Base-by-base conservation (phyloP, 805 yeast genomes). In the Lipomyces orientalis region DNA sequence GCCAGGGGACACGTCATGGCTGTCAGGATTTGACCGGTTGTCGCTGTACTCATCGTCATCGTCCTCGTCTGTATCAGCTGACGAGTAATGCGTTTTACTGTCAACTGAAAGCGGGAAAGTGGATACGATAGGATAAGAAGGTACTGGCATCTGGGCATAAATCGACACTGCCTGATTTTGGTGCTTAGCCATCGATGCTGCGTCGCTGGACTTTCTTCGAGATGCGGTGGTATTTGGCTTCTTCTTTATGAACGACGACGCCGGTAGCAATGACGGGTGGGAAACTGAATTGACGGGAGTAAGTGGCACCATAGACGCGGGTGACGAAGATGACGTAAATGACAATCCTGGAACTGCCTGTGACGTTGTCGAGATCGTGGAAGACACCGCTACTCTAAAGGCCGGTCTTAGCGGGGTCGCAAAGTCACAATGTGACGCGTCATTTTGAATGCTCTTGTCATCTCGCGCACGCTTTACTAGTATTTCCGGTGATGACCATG, bases 321-420 rank as follows among this genome's bases (percentile, higher is more conserved):
- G 71, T 37, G 72, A 69, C 10, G 72, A 67, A 33, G 72, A 69
- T 6, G 71, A 39, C 12, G 72, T 55, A 25, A 69, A 69, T 12
- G 72, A 69, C 49, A 69, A 35, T 6, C 60, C 64, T 7, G 71
- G 71, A 22, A 61, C 64, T 14, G 66, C 49, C 7, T 43, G 49
- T 43, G 70, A 62, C 31, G 46, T 25, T 9, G 58, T 16, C 33
- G 69, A 62, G 46, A 58, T 31, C 33, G 66, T 29, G 1, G 37
- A 56, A 1, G 34, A 29, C 43, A 57, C n/a, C 37, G 10, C 7
- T 5, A 54, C 25, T 9, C 46, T 37, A n/a, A 66, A 67, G 7
- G 72, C 68, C 10, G 72, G 71, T 10, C 72, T 64, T 56, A 67
- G n/a, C 33, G 72, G 72, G 25, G 72, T 69, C 8, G 62, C 68